Base-by-base conservation (phyloP, 2,329 filamentous ascomycete species). In the Diaporthe citriasiana region DNA sequence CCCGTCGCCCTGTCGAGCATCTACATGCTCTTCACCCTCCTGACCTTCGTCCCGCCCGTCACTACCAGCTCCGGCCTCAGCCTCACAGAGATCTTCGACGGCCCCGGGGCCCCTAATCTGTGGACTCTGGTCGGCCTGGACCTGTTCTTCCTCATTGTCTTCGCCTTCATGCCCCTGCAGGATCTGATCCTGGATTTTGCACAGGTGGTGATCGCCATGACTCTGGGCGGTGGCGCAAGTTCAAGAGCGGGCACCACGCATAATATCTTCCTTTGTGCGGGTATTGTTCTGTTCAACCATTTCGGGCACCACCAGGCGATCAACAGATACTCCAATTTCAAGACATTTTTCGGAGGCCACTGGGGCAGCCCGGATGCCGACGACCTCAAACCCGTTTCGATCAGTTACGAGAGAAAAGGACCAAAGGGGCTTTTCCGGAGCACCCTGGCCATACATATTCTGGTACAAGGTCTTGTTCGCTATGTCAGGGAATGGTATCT, bases 151-250 rank as follows among this genome's bases (percentile, higher is more conserved):
- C 88, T 98, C 78, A 86, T 96, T 76, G 87, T 97, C 76, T 98
- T 95, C 94, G 87, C 97, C 60, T 94, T 97, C 78, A 88, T 97
- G 76, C 94, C 95, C 73, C 90, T 96, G 76, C 95, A 98, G 82
- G 94, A 94, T 80, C 93, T 97, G 80, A 93, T 96, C 73, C 88
- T 98, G 78, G 95, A 98, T 81, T 89, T 98, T 70, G 95, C 95
- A 75, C 96, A 98, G 83, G 94, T 96, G 74, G 95, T 98, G 81
- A 97, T 98, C 80, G 95, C 95, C 74, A 91, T 98, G 73, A 97
- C 95, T 0, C 86, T 98, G 15, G 95, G 95, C 76, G 95, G 95
- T 75, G 95, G 95, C 74, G 93, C 91, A 10, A 91, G 89, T 76
- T 90, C 91, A 10, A 89, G 89, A 77, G 90, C 92, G 75, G 91